These are phyloP conservation scores for Tolypocladium guangdongense DNA, from an alignment of 2,329 filamentous ascomycete species.

Conservation along the genomic window DNA sequence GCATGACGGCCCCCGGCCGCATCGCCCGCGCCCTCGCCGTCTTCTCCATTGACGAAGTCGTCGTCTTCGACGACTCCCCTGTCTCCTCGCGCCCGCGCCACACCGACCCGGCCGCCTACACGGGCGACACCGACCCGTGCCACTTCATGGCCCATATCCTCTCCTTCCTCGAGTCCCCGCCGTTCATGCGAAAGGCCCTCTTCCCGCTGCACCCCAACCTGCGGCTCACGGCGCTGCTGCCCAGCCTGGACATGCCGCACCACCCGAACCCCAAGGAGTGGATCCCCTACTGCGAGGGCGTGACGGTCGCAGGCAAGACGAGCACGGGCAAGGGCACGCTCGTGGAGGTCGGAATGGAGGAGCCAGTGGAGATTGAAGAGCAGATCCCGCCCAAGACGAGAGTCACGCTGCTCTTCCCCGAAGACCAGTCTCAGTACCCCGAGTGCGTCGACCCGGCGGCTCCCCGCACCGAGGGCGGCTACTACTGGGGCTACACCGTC, in stretches of 20 bases:
- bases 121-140: slow-evolving; percentile 62
- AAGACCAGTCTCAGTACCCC: slow-evolving; percentile 30
- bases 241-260: slow-evolving; percentile 75
- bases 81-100: slow-evolving; percentile 30
- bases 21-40: slow-evolving; percentile 74
- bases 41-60: slow-evolving; percentile 74
- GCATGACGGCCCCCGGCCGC: slow-evolving; percentile 60
- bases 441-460: slow-evolving; percentile 55
- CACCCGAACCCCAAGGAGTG: slow-evolving; percentile 68
- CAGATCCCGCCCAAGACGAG: slow-evolving; percentile 59
- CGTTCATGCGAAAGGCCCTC: slow-evolving; percentile 64
- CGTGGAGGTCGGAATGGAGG: slow-evolving; percentile 46
- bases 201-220: slow-evolving; percentile 75
- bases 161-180: slow-evolving; percentile 74
- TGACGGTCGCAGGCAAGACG: slow-evolving; percentile 42
- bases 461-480: slow-evolving; percentile 65
- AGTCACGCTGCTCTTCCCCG: slow-evolving; percentile 55
- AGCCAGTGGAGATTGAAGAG: slow-evolving; percentile 44
- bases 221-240: slow-evolving; percentile 59
- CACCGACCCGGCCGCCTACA: slow-evolving; percentile 44
- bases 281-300: slow-evolving; percentile 70
- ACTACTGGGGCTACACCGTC: slow-evolving; percentile 78
- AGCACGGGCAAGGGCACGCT: slow-evolving; percentile 36
- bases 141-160: slow-evolving; percentile 73
- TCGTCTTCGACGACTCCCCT: slow-evolving; percentile 66